Conservation (phyloP, 2,329 filamentous ascomycete genomes). For the Fusarium longipes region DNA sequence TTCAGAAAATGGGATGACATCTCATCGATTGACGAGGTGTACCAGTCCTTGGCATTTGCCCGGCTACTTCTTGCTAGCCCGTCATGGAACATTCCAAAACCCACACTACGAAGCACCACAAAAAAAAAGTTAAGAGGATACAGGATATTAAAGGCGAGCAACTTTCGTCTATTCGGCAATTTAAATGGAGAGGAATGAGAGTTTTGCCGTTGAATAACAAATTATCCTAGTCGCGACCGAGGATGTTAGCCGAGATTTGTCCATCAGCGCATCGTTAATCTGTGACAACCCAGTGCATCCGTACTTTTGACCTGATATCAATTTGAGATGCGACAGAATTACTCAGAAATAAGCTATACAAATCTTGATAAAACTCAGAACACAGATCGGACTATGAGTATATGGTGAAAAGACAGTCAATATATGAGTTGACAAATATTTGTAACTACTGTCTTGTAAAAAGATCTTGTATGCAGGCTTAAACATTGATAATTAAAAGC, state of each 20-base stretch:
- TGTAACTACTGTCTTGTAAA: too few species aligned
- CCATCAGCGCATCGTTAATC: not conserved
- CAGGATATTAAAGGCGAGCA: not conserved
- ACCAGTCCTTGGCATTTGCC: too few species aligned
- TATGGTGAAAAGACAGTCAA: too few species aligned
- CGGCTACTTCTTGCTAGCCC: too few species aligned
- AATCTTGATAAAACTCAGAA: not conserved
- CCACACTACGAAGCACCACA: not conserved
- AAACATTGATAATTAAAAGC: too few species aligned
- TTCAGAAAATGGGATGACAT: not conserved
- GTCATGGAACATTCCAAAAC: not conserved
- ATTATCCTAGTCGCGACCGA: not conserved
- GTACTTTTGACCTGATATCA: not conserved
- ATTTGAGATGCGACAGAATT: not conserved
- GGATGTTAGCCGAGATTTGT: not conserved
- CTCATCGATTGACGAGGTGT: not conserved
- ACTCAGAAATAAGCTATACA: not conserved
- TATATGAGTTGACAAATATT: too few species aligned
- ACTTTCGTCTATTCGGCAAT: not conserved
- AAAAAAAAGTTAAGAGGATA: not conserved
- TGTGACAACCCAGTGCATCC: not conserved
- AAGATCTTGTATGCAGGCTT: too few species aligned
- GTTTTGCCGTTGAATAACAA: not conserved
- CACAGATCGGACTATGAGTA: too few species aligned
- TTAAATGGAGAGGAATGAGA: not conserved